These are phyloP conservation scores for Sporothrix sp. DNA, from an alignment of 2,329 filamentous ascomycete species.

Conservation along the genomic window DNA sequence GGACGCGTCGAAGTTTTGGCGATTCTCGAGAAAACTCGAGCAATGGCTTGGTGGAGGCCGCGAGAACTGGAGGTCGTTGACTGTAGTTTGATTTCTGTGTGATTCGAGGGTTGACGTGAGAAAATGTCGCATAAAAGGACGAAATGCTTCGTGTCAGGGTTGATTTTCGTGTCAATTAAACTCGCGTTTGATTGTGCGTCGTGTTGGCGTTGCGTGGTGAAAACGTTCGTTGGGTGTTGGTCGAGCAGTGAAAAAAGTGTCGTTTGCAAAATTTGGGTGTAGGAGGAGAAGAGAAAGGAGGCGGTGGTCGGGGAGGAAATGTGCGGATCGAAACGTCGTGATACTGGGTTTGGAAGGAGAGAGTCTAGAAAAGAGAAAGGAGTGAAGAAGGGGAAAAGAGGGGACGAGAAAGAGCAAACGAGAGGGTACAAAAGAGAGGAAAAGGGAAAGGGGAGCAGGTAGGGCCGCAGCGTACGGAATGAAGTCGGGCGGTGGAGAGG, in stretches of 20 bases:
- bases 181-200: too few relatives aligned
- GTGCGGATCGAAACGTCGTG: background rate
- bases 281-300: background rate
- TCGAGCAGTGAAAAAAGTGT: too few relatives aligned
- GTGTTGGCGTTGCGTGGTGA: too few relatives aligned
- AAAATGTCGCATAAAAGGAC: too few relatives aligned
- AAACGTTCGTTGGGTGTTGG: too few relatives aligned
- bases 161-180: too few relatives aligned
- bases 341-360: constrained; percentile 1
- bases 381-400: constrained; percentile 1
- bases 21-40: background rate
- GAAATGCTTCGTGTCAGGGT: too few relatives aligned
- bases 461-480: constrained; percentile 12
- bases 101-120: too few relatives aligned
- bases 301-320: background rate
- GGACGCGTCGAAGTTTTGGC: constrained; percentile 4
- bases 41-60: too few relatives aligned
- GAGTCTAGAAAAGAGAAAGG: constrained; percentile 4
- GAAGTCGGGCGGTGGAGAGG: constrained; percentile 8
- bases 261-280: too few relatives aligned
- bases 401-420: constrained; percentile 1
- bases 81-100: too few relatives aligned
- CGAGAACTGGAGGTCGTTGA: too few relatives aligned
- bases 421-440: constrained; percentile 1
- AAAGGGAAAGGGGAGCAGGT: constrained; percentile 3